Evolutionary conservation across 1,139 yeast species (phyloP), one percentile per base, ranked within the genome.

Genomic region (Yueomyces sp.): DNA sequence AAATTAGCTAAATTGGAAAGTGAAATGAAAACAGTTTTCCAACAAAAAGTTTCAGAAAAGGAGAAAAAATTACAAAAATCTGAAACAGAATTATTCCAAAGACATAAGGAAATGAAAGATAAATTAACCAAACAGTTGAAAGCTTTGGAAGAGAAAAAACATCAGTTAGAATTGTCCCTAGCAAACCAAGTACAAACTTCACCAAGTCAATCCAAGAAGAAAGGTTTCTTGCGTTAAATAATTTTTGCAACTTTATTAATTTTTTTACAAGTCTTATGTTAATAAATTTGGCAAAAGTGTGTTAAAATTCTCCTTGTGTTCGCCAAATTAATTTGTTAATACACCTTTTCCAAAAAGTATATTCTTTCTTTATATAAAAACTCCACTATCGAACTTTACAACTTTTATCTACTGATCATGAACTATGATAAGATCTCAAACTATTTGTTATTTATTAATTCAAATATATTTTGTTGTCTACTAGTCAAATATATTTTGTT

Each of bases 51-150:
- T 36, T 72, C 83, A 46, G 97, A 89, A 67, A 93, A 93, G 78
- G 99, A 93, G 66, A 85, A 87, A 73, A 89, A 89, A 69, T 76
- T 93, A 63, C 95, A 89, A 70, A 85, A 89, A 68, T 86, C 96
- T 41, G 98, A 93, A 68, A 95, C 95, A 45, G 98, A 93, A 66
- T 75, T 93, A 59, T 91, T 91, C 64, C 78, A 94, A 36, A 80
- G 95, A 64, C 98, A 93, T 67, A 85, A 86, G 65, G 97, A 91
- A 64, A 87, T 91, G 93, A 89, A 91, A 69, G 97, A 89, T 59
- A 86, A 85, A 65, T 74, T 91, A 60, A 73, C 83, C 53, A 83
- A 83, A 63, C 96, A 89, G 66, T 79, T 91, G 51, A 80, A 80
- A 60, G 78, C 87, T 55, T 74, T 91, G 60, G 97, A 91, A 64